A percentile compares a stretch with the other conserved stretches of the same genome.
phyloP scores from a whole-genome alignment of 768 basidiomycete species.

The Hydnomerulius pinastri region DNA sequence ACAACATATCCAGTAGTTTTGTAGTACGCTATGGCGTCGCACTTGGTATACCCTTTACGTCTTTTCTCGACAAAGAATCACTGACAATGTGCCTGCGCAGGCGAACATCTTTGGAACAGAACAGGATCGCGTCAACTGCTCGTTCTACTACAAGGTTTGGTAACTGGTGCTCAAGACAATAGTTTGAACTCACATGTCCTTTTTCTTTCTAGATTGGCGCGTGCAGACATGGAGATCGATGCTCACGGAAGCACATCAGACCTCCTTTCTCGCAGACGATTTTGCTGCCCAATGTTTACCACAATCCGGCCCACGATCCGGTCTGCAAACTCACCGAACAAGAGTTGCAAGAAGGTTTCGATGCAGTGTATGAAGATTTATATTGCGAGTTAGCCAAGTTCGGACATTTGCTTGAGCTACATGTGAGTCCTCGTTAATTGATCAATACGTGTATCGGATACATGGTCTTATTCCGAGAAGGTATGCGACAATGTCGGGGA shows the following conservation, averaged over 20 bases:
- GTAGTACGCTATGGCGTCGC: slow-evolving; percentile 57
- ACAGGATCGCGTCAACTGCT: slow-evolving; percentile 96
- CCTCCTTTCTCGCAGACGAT: slow-evolving; percentile 98
- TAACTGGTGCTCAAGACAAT: neutral
- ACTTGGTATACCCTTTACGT: slow-evolving; percentile 54
- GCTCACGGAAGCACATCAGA: slow-evolving; percentile 97
- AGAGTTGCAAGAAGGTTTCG: slow-evolving; percentile 89
- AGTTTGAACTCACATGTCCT: slow-evolving; percentile 5
- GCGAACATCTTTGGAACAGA: slow-evolving; percentile 96
- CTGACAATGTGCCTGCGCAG: slow-evolving; percentile 36
- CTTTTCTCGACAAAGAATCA: neutral
- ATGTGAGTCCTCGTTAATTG: slow-evolving; percentile 63
- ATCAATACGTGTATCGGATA: too few species aligned
- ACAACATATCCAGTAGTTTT: neutral
- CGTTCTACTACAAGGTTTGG: slow-evolving; percentile 94
- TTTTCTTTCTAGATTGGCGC: slow-evolving; percentile 79
- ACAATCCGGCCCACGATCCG: slow-evolving; percentile 95
- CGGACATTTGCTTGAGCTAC: slow-evolving; percentile 92
- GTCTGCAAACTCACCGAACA: slow-evolving; percentile 85
- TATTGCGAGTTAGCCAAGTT: slow-evolving; percentile 95
- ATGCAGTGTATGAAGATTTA: slow-evolving; percentile 93
- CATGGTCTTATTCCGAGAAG: slow-evolving; percentile 37
- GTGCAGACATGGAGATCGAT: slow-evolving; percentile 96
- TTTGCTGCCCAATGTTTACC: slow-evolving; percentile 94
- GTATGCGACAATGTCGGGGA: slow-evolving; percentile 99